Conservation (phyloP, 805 yeast genomes). For the Citeromyces nyonsensis region DNA sequence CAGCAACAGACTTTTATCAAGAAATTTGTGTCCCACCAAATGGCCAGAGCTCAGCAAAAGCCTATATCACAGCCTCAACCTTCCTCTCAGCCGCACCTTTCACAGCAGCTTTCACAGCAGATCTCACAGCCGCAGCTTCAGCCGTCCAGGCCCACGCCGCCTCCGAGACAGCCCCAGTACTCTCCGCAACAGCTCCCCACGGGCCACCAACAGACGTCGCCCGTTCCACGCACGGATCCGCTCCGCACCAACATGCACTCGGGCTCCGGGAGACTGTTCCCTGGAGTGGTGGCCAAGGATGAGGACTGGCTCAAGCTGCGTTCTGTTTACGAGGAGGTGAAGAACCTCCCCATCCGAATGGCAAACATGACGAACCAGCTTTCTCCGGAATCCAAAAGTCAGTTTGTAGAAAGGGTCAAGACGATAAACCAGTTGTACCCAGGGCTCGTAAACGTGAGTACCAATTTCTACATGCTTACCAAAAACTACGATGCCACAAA, state of each 20-base stretch:
- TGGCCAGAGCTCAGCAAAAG: conserved; percentile 5
- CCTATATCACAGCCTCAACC: conserved; percentile 1
- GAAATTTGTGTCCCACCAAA: conserved; percentile 9
- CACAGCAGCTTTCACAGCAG: conserved; percentile 6
- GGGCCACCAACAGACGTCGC: conserved; percentile 4
- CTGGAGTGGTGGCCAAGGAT: conserved; percentile 27
- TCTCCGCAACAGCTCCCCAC: conserved; percentile 7
- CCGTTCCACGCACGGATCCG: background rate
- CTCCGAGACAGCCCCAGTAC: conserved; percentile 6
- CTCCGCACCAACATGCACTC: background rate
- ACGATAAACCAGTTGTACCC: conserved; percentile 44
- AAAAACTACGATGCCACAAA: conserved; percentile 64
- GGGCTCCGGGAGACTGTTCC: conserved; percentile 5
- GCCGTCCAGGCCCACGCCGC: conserved; percentile 1
- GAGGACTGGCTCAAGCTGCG: conserved; percentile 50
- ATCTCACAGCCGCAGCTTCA: conserved; percentile 6
- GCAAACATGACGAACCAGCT: conserved; percentile 50
- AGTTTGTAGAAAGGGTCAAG: conserved; percentile 36
- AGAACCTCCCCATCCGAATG: conserved; percentile 47
- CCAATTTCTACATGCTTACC: conserved; percentile 64
- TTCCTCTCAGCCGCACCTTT: conserved; percentile 1
- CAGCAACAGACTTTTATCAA: conserved; percentile 18
- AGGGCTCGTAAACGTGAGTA: conserved; percentile 61
- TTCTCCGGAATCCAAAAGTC: conserved; percentile 46
- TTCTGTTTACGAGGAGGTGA: conserved; percentile 53